phyloP scores from a whole-genome alignment of 2,329 filamentous ascomycete species.

The Drechmeria coniospora region DNA sequence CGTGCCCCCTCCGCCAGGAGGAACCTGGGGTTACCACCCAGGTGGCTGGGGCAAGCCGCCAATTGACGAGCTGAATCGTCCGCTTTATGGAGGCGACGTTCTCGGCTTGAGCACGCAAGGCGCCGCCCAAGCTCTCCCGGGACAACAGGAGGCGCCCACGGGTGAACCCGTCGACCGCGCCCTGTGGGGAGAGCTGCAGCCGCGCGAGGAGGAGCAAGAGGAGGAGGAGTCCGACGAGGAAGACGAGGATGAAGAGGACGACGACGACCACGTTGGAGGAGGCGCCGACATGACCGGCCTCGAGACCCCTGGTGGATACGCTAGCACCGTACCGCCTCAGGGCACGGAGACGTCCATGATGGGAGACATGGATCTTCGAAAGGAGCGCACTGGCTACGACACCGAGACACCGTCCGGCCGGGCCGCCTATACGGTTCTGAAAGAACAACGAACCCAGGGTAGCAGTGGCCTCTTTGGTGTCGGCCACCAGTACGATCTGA shows the following conservation, averaged over 20 bases:
- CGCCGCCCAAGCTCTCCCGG: constrained; percentile 20
- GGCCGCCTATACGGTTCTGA: constrained; percentile 76
- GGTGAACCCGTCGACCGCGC: constrained; percentile 75
- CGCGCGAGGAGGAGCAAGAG: constrained; percentile 62
- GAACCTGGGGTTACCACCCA: constrained; percentile 86
- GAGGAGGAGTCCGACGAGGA: constrained; percentile 61
- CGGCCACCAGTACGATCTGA: constrained; percentile 84
- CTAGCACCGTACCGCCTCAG: constrained; percentile 60
- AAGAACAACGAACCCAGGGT: constrained; percentile 63
- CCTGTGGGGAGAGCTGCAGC: constrained; percentile 84
- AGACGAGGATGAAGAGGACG: constrained; percentile 38
- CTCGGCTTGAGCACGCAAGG: constrained; percentile 54
- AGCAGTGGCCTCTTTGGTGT: constrained; percentile 92
- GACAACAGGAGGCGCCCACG: constrained; percentile 23
- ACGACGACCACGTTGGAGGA: constrained; percentile 10
- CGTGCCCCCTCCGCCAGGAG: constrained; percentile 76
- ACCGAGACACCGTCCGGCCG: constrained; percentile 66
- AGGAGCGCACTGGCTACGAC: constrained; percentile 65
- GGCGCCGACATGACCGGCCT: constrained; percentile 36
- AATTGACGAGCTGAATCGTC: constrained; percentile 81
- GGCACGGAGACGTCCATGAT: constrained; percentile 56
- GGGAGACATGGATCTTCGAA: constrained; percentile 83
- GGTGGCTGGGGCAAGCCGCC: constrained; percentile 95
- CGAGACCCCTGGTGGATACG: constrained; percentile 68
- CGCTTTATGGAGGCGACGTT: constrained; percentile 85